Evolutionary conservation across 371 early-diverging fungal genomes (phyloP).

Genomic region (Phascolomyces articulosus): DNA sequence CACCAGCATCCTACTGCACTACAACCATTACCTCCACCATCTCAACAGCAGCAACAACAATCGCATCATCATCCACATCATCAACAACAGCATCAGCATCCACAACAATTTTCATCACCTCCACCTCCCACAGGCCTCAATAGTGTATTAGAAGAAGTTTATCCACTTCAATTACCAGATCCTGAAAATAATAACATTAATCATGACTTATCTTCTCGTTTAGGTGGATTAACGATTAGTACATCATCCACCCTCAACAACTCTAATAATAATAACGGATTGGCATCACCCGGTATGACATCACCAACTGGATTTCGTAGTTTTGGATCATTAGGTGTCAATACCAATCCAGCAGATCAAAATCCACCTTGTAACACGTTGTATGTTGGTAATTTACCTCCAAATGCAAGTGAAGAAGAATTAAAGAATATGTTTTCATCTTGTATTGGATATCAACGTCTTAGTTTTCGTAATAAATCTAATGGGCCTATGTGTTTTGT

Average conservation of each 20-base stretch:
- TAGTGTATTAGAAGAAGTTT: constrained; percentile 16
- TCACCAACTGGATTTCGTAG: constrained; percentile 23
- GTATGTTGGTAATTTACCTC: constrained; percentile 92
- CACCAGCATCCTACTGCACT: neutral
- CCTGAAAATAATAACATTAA: neutral
- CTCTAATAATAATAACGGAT: constrained; percentile 9
- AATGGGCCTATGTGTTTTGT: constrained; percentile 92
- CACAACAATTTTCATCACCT: neutral
- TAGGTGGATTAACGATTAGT: constrained; percentile 9
- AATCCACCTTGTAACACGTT: constrained; percentile 96
- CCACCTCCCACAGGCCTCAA: constrained; percentile 1
- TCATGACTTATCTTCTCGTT: constrained; percentile 1
- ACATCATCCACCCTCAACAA: constrained; percentile 3
- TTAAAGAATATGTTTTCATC: constrained; percentile 75
- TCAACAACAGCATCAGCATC: constrained; percentile 6
- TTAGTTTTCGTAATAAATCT: constrained; percentile 81
- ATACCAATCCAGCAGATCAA: constrained; percentile 70
- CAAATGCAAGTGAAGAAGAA: constrained; percentile 83
- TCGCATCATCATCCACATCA: neutral
- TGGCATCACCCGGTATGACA: constrained; percentile 17
- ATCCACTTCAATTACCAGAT: constrained; percentile 1
- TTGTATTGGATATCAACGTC: constrained; percentile 83
- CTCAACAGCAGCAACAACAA: neutral
- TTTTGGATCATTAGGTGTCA: constrained; percentile 14
- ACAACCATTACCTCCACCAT: constrained; percentile 10